Base-by-base conservation (phyloP, 139 green algal species). In the Coelastrella sp. region DNA sequence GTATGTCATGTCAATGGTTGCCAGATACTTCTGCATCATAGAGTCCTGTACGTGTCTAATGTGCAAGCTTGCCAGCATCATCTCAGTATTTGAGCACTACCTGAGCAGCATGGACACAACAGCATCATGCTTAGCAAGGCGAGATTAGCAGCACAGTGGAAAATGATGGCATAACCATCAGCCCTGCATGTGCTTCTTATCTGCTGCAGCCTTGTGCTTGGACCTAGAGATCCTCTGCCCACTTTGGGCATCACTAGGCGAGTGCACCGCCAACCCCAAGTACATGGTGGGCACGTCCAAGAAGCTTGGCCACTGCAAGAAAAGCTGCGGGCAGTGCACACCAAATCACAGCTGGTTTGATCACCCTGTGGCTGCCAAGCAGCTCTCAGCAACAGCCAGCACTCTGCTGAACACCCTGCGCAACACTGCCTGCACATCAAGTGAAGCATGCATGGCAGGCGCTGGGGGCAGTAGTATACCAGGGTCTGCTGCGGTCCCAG, bases 231-330 rank as follows among this genome's bases (percentile, higher is more conserved):
- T 69, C 21, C 60, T 69, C 57, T 92, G 89, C 51, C 21, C 64
- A 21, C 27, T 57, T 23, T 91, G 88, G 88, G 88, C 88, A 0
- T 60, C 51, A 0, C 0, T 30, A 21, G 88, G 88, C n/a, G 85
- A 91, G 82, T 91, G 88, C 76, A 50, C 74, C 17, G n/a, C 34
- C 38, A 91, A 91, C 81, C 88, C 88, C 27, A 77, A 64, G n/a
- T 91, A 89, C 85, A 91, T 91, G 89, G 40, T 90, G 5, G 89
- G 89, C 21, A 74, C 45, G 0, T 1, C 19, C 5, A 41, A 48
- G 32, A 69, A 82, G 53, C 0, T 82, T 21, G 75, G 75, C 5
- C 53, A 82, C 35, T 82, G 75, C 75, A 34, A 35, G 23, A 60
- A 60, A 2, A 71, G 51, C 75, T 74, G 66, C 11, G 66, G 66